Percentiles rank a stretch among this genome's conserved stretches.
Evolutionary conservation across 305 asterid genomes (phyloP).

Genomic region (Ilex paraguariensis): DNA sequence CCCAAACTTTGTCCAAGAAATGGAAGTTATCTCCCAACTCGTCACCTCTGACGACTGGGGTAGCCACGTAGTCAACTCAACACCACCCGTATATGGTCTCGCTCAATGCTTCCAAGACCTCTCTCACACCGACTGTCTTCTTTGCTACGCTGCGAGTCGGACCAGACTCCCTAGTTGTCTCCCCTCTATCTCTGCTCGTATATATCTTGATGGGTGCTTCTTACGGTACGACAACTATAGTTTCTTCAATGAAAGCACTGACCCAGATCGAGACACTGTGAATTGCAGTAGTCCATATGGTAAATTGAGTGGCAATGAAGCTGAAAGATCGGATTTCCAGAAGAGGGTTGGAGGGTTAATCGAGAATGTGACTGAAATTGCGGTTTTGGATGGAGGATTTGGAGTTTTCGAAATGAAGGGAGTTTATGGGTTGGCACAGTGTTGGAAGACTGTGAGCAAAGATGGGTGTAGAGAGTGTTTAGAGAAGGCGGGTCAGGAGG

Average conservation of each 20-base stretch:
- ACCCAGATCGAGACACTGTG: constrained; percentile 1
- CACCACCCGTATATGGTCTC: constrained; percentile 15
- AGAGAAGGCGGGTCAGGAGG: constrained; percentile 13
- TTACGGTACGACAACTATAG: constrained; percentile 19
- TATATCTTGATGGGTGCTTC: constrained; percentile 23
- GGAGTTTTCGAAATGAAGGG: constrained; percentile 5
- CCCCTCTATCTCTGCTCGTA: constrained; percentile 9
- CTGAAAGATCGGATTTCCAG: background rate
- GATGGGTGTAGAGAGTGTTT: constrained; percentile 21
- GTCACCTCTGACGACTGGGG: constrained; percentile 13
- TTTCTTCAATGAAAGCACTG: constrained; percentile 11
- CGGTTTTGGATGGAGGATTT: constrained; percentile 10
- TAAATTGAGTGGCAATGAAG: background rate
- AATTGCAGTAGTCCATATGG: constrained; percentile 10
- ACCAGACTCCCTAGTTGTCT: constrained; percentile 19
- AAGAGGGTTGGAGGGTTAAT: constrained; percentile 8
- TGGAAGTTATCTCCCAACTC: constrained; percentile 4
- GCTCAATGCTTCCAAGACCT: constrained; percentile 21
- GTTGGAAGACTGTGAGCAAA: constrained; percentile 22
- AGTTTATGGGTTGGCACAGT: constrained; percentile 23
- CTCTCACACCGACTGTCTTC: constrained; percentile 13
- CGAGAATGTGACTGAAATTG: constrained; percentile 9
- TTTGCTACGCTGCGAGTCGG: constrained; percentile 13
- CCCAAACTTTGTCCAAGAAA: constrained; percentile 35
- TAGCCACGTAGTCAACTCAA: constrained; percentile 4